Conservation (phyloP, 495 filamentous ascomycete genomes). For the Penicillium longicatenatum region DNA sequence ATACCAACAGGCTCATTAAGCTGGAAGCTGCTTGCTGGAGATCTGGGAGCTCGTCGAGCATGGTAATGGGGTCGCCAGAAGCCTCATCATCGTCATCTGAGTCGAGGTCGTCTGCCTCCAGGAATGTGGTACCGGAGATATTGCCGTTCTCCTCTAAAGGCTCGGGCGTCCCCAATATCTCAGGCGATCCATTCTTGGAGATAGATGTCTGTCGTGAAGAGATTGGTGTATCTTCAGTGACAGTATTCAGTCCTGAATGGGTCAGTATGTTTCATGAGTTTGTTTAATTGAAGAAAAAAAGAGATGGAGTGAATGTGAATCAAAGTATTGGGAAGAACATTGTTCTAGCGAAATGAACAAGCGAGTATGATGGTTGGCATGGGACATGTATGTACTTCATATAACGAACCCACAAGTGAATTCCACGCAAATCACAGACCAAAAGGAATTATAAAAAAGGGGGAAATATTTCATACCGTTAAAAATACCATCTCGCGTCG, state of each 20-base stretch:
- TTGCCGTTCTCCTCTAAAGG: slow-evolving; percentile 36
- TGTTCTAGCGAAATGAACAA: not conserved
- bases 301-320: not conserved
- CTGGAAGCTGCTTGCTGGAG: slow-evolving; percentile 30
- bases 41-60: slow-evolving; percentile 39
- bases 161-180: slow-evolving; percentile 30
- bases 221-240: slow-evolving; percentile 18
- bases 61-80: slow-evolving; percentile 25
- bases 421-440: not conserved
- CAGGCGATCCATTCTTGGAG: slow-evolving; percentile 7
- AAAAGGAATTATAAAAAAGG: not conserved
- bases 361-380: not conserved
- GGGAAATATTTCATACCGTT: not conserved
- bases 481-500: not conserved
- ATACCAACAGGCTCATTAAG: slow-evolving; percentile 32
- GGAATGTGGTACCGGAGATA: slow-evolving; percentile 44
- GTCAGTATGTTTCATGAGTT: slow-evolving; percentile 9
- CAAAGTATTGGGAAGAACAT: not conserved
- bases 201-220: slow-evolving; percentile 6
- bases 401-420: not conserved
- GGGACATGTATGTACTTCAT: not conserved
- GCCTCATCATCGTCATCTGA: slow-evolving; percentile 27
- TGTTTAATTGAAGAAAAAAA: not conserved
- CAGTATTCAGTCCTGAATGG: slow-evolving; percentile 14
- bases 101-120: slow-evolving; percentile 15